Base-by-base conservation (phyloP, 306 rosid genomes). In the Vicia sativa region DNA sequence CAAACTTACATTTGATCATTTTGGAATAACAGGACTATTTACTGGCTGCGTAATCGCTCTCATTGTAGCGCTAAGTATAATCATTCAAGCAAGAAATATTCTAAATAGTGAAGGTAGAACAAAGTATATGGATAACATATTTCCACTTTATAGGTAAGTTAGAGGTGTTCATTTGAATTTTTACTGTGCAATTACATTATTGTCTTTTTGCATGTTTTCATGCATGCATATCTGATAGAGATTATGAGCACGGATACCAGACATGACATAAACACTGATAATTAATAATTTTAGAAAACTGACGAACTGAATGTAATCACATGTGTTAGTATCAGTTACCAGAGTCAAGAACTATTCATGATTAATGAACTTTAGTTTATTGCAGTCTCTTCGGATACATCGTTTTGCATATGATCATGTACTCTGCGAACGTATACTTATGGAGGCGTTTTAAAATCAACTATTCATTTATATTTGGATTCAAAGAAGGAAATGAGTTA, bases 391-490 rank as follows among this genome's bases (percentile, higher is more conserved):
- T 86, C 62, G 97, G 93, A 61, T 88, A 73, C 81, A 77, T 88
- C 11, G 57, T 86, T 29, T 75, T 75, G 64, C 79, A 75, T 39
- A 75, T 67, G 74, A 50, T 60, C 58, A 60, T 75, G 5, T 75
- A 75, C 64, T 75, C 79, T 0, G 79, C 58, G n/a, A 75, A 75
- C 29, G 45, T 68, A 50, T 68, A 87, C 95, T 45, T 90, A 15
- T 91, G 97, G 97, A 80, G 86, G 78, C 85, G 81, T 19, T 91
- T 78, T 45, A 84, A 83, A 58, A 84, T 91, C 75, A 91, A 91
- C 68, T 86, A 86, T 65, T 2, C 85, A 8, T 91, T 91, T 63
- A 91, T 91, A 79, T 88, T 88, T 39, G 93, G 96, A 66, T 74
- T 91, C 74, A 83, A 84, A 73, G 80, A 78, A 78, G 97, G 96